Conservation (phyloP, 2,329 filamentous ascomycete genomes). For the Arthroderma uncinatum region DNA sequence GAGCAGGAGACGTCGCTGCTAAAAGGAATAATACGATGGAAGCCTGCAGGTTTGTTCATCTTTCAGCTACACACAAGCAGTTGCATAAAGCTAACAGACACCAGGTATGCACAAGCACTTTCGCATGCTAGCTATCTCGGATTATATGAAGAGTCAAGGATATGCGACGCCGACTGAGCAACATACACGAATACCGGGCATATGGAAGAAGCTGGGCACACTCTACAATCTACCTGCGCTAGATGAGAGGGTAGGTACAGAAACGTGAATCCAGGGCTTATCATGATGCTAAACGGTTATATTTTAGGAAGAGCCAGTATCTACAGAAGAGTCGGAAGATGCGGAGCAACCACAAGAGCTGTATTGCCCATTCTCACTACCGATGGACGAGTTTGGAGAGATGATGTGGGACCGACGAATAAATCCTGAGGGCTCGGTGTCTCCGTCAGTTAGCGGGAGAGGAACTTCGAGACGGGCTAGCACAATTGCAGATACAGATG, state of each 20-base stretch:
- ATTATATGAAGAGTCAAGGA: constrained; percentile 70
- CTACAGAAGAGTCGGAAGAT: constrained; percentile 48
- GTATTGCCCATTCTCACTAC: constrained; percentile 57
- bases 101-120: constrained; percentile 88
- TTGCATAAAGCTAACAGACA: neutral
- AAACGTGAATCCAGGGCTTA: constrained; percentile 10
- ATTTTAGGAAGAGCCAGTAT: constrained; percentile 42
- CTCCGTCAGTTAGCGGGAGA: constrained; percentile 28
- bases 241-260: constrained; percentile 63
- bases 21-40: constrained; percentile 87
- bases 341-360: constrained; percentile 39
- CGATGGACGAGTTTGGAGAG: constrained; percentile 39
- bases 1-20: constrained; percentile 88
- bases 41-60: constrained; percentile 64
- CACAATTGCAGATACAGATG: constrained; percentile 39
- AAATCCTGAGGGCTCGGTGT: constrained; percentile 34
- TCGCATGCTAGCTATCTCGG: constrained; percentile 74
- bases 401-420: constrained; percentile 40
- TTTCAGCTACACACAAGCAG: neutral
- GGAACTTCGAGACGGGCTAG: constrained; percentile 33
- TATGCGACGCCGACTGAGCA: constrained; percentile 51
- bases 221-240: constrained; percentile 79
- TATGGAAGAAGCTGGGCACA: constrained; percentile 76
- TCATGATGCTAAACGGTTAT: neutral
- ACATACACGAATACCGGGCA: constrained; percentile 80